phyloP scores from a whole-genome alignment of 176 grass and related monocot species.

The Puya raimondii region DNA sequence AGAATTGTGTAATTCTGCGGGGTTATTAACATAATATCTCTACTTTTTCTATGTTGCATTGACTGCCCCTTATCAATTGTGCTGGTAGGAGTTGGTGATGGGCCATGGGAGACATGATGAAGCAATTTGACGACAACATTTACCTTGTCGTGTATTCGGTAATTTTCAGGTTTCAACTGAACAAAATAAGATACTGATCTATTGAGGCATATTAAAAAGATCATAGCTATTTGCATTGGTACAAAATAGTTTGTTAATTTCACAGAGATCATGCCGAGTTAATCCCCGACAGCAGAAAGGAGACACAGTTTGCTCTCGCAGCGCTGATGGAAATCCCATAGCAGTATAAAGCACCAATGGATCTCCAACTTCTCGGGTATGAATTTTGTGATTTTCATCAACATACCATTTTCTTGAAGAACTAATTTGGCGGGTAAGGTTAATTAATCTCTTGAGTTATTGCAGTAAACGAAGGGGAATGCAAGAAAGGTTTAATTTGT shows the following conservation, averaged over 20 bases:
- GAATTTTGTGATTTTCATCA: background rate
- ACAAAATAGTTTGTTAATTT: slow-evolving; percentile 72
- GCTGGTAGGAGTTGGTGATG: slow-evolving; percentile 75
- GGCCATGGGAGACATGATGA: slow-evolving; percentile 78
- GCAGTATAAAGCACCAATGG: slow-evolving; percentile 53
- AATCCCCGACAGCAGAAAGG: slow-evolving; percentile 46
- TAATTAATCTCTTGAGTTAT: background rate
- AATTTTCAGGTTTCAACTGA: slow-evolving; percentile 61
- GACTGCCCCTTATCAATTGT: slow-evolving; percentile 75
- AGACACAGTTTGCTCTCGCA: slow-evolving; percentile 66
- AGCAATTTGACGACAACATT: slow-evolving; percentile 61
- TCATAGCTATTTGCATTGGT: background rate
- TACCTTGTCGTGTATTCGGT: slow-evolving; percentile 58
- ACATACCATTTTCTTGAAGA: background rate
- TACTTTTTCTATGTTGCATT: slow-evolving; percentile 29
- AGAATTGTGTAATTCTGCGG: background rate
- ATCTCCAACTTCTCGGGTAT: slow-evolving; percentile 62
- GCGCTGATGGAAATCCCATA: slow-evolving; percentile 67
- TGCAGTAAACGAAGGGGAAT: slow-evolving; percentile 52
- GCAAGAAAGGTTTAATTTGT: slow-evolving; percentile 12
- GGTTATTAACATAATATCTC: slow-evolving; percentile 8
- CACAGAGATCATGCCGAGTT: slow-evolving; percentile 70
- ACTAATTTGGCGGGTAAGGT: background rate
- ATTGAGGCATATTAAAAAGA: background rate
- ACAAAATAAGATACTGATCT: background rate